Conservation (phyloP, 2,329 filamentous ascomycete species). For the Exophiala sideris region DNA sequence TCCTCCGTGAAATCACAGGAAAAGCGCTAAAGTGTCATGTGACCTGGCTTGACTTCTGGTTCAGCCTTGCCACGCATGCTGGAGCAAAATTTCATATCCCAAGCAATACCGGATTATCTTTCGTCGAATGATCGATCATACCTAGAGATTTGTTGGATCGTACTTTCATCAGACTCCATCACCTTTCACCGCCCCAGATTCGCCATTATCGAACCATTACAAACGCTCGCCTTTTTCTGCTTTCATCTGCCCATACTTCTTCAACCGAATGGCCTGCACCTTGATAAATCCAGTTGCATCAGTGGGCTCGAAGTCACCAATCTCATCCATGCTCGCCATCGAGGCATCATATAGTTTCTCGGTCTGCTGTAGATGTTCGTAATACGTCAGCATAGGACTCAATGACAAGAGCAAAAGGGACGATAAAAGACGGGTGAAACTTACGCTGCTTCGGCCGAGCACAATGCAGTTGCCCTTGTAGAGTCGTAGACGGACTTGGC, state of each 20-base stretch:
- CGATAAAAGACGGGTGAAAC: not conserved
- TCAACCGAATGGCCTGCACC: slow-evolving; percentile 38
- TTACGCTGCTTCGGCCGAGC: slow-evolving; percentile 52
- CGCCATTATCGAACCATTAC: not conserved
- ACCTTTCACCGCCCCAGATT: too few species aligned
- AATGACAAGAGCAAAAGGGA: not conserved
- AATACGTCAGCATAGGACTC: not conserved
- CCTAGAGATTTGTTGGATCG: too few species aligned
- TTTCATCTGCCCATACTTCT: slow-evolving; percentile 45
- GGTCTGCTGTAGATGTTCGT: slow-evolving; percentile 31
- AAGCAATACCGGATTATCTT: not conserved
- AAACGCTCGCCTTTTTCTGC: slow-evolving; percentile 26
- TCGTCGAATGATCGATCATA: too few species aligned
- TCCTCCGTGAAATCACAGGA: too few species aligned
- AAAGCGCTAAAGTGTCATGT: too few species aligned
- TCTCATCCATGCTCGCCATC: slow-evolving; percentile 58
- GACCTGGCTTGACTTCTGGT: too few species aligned
- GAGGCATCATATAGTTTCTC: slow-evolving; percentile 61
- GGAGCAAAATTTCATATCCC: not conserved
- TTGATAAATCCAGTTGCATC: slow-evolving; percentile 64
- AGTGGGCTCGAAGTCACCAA: slow-evolving; percentile 63
- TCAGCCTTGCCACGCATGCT: too few species aligned
- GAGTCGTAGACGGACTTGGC: slow-evolving; percentile 58
- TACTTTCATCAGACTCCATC: too few species aligned
- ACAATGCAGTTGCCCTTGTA: slow-evolving; percentile 66